Conservation (phyloP, 805 yeast genomes). For the Maudiozyma turicensis region DNA sequence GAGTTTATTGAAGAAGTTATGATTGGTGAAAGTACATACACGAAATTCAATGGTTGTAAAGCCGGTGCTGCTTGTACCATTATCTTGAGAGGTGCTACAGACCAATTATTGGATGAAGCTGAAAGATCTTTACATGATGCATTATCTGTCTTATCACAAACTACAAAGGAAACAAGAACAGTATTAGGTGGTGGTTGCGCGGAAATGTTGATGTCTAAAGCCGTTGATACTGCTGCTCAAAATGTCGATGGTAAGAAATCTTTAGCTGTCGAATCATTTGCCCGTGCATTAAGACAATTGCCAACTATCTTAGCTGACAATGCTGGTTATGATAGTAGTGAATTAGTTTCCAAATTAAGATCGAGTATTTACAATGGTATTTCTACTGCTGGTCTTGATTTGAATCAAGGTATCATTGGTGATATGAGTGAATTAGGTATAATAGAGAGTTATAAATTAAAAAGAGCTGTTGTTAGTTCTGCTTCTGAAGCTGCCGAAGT, state of each 20-base stretch:
- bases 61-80: conserved; percentile 95
- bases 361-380: conserved; percentile 81
- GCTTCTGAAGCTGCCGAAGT: conserved; percentile 99
- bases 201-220: conserved; percentile 94
- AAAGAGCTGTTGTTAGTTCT: conserved; percentile 84
- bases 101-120: conserved; percentile 91
- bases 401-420: conserved; percentile 73
- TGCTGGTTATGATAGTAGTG: conserved; percentile 93
- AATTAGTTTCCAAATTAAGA: conserved; percentile 80
- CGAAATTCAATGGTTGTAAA: conserved; percentile 89
- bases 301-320: conserved; percentile 95
- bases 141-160: conserved; percentile 86
- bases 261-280: conserved; percentile 89
- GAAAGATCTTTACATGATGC: conserved; percentile 97
- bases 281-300: conserved; percentile 84
- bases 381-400: conserved; percentile 83
- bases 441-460: conserved; percentile 86
- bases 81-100: conserved; percentile 94
- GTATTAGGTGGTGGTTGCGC: conserved; percentile 93
- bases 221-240: conserved; percentile 88
- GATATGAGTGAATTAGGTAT: conserved; percentile 93
- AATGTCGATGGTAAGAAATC: conserved; percentile 89
- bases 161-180: conserved; percentile 85
- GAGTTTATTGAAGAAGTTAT: conserved; percentile 82
- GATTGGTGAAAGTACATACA: conserved; percentile 86